phyloP scores from a whole-genome alignment of 169 alveolate species.

The Eimeria brunetti region DNA sequence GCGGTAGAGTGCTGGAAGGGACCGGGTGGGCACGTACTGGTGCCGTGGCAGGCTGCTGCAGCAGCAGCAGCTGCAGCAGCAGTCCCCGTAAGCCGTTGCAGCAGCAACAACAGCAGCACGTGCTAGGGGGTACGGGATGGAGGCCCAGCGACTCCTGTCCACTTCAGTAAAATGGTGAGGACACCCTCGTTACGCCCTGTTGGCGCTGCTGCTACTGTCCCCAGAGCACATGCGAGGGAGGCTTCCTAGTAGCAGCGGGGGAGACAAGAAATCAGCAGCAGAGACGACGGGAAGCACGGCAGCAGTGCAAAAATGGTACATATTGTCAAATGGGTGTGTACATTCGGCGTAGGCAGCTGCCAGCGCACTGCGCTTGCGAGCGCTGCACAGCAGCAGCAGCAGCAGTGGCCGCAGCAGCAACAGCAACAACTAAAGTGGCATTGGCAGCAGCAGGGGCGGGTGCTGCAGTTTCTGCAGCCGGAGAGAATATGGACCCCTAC shows the following conservation, averaged over 20 bases:
- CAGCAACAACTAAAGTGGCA: background rate
- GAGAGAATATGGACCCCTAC: background rate
- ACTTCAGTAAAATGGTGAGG: background rate
- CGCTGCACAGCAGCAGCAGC: slow-evolving; percentile 25
- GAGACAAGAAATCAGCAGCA: slow-evolving; percentile 12
- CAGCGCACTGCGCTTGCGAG: background rate
- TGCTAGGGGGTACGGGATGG: background rate
- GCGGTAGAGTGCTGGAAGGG: background rate
- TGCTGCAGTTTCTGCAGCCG: slow-evolving; percentile 10
- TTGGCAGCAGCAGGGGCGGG: background rate
- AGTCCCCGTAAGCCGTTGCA: background rate
- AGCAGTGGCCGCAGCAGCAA: slow-evolving; percentile 11
- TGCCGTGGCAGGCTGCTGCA: slow-evolving; percentile 22
- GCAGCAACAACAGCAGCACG: slow-evolving; percentile 9
- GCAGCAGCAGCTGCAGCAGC: slow-evolving; percentile 36
- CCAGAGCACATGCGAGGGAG: background rate
- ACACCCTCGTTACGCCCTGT: background rate
- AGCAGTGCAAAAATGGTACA: background rate
- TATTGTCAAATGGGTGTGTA: background rate
- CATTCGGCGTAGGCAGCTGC: background rate
- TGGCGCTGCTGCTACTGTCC: background rate
- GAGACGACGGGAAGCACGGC: background rate
- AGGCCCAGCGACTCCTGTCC: background rate
- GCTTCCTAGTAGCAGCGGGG: background rate
- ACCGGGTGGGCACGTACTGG: background rate